A percentile compares a stretch with the other conserved stretches of the same genome.
phyloP scores from a whole-genome alignment of 768 basidiomycete genomes.

The Leucocoprinus leucothites region DNA sequence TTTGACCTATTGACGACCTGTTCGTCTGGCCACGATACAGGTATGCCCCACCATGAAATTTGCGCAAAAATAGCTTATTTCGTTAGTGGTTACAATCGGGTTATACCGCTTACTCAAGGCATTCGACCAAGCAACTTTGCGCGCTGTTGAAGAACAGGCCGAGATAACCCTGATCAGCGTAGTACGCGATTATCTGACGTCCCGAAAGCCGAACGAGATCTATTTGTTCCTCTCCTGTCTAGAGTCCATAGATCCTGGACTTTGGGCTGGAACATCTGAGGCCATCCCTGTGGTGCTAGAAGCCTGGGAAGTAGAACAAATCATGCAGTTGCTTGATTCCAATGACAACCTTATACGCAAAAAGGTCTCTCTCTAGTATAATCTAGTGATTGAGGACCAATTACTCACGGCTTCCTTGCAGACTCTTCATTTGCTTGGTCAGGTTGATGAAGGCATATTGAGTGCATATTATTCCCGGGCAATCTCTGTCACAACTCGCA shows the following conservation, averaged over 20 bases:
- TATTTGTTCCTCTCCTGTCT: constrained; percentile 69
- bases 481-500: background rate
- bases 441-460: constrained; percentile 58
- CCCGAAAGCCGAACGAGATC: constrained; percentile 54
- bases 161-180: constrained; percentile 35
- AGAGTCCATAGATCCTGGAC: constrained; percentile 47
- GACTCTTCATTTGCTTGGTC: constrained; percentile 58
- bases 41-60: background rate
- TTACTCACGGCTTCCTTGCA: constrained; percentile 23
- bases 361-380: constrained; percentile 38
- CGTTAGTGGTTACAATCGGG: constrained; percentile 28
- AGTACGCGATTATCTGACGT: constrained; percentile 58
- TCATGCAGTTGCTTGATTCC: constrained; percentile 67
- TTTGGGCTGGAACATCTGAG: constrained; percentile 67
- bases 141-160: constrained; percentile 22
- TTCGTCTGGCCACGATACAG: background rate
- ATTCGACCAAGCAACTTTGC: constrained; percentile 24
- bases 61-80: background rate
- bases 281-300: constrained; percentile 54
- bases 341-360: constrained; percentile 54
- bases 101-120: constrained; percentile 34
- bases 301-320: constrained; percentile 67
- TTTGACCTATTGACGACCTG: constrained; percentile 1
- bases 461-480: constrained; percentile 48
- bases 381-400: background rate